A percentile compares a stretch with the other conserved stretches of the same genome.
phyloP scores from a whole-genome alignment of 805 yeast species.

The Ogataea degrootiae region DNA sequence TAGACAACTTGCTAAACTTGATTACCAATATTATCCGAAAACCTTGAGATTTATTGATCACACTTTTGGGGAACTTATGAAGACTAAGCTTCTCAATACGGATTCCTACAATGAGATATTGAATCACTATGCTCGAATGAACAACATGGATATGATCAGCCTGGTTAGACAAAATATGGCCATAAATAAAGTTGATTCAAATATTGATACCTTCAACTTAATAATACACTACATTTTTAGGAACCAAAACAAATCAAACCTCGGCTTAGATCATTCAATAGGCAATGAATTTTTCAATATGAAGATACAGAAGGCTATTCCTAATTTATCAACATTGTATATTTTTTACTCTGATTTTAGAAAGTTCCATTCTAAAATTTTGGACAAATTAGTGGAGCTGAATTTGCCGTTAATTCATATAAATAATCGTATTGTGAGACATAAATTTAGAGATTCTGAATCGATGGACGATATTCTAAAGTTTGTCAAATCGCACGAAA shows the following conservation, averaged over 20 bases:
- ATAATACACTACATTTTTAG: slow-evolving; percentile 6
- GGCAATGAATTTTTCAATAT: slow-evolving; percentile 5
- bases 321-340: slow-evolving; percentile 9
- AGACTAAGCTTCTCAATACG: slow-evolving; percentile 1
- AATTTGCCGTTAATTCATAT: slow-evolving; percentile 4
- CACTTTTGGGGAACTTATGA: slow-evolving; percentile 7
- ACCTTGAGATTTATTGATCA: slow-evolving; percentile 7
- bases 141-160: slow-evolving; percentile 2
- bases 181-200: not conserved
- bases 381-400: slow-evolving; percentile 4
- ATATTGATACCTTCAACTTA: slow-evolving; percentile 9
- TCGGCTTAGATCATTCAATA: not conserved
- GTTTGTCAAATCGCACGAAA: slow-evolving; percentile 5
- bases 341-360: slow-evolving; percentile 8
- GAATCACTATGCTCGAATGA: slow-evolving; percentile 8
- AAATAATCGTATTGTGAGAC: slow-evolving; percentile 5
- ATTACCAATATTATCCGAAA: slow-evolving; percentile 4
- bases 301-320: not conserved
- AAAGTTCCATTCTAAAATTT: not conserved
- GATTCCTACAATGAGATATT: slow-evolving; percentile 7
- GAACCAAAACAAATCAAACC: not conserved
- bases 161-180: not conserved
- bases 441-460: slow-evolving; percentile 3
- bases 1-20: slow-evolving; percentile 1
- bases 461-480: slow-evolving; percentile 2